phyloP scores from a whole-genome alignment of 768 basidiomycete genomes.

The Boletus patriciae region DNA sequence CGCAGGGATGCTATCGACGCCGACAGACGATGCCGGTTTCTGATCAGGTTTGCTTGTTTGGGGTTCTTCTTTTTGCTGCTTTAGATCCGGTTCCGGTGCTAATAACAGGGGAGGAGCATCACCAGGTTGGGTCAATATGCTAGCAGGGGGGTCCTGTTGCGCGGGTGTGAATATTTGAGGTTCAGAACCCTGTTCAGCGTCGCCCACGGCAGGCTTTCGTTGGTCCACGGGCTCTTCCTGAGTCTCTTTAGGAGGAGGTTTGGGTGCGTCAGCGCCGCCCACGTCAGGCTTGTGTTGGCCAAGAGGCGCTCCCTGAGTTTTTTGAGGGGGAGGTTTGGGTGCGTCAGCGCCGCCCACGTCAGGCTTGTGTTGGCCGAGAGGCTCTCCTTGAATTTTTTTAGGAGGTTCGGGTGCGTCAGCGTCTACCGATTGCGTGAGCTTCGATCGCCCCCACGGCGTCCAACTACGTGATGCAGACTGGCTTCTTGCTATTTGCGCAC shows the following conservation, averaged over 20 bases:
- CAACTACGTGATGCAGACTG: constrained; percentile 8
- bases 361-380: neutral
- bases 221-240: neutral
- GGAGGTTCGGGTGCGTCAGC: neutral
- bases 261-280: neutral
- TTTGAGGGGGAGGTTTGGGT: constrained; percentile 10
- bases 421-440: neutral
- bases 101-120: constrained; percentile 10
- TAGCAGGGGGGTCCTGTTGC: constrained; percentile 24
- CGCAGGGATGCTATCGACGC: constrained; percentile 9
- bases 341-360: neutral
- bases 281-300: constrained; percentile 7
- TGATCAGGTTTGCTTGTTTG: neutral
- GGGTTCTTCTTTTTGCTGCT: neutral
- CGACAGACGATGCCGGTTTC: neutral
- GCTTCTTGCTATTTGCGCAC: constrained; percentile 1
- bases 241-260: constrained; percentile 9
- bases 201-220: constrained; percentile 5
- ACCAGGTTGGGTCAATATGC: constrained; percentile 11
- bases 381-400: constrained; percentile 1
- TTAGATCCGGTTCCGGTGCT: neutral
- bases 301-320: neutral
- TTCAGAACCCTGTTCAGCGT: constrained; percentile 12
- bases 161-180: constrained; percentile 20
- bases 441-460: constrained; percentile 3